Conservation (phyloP, 2,329 filamentous ascomycete species). For the Epichloe baconii region DNA sequence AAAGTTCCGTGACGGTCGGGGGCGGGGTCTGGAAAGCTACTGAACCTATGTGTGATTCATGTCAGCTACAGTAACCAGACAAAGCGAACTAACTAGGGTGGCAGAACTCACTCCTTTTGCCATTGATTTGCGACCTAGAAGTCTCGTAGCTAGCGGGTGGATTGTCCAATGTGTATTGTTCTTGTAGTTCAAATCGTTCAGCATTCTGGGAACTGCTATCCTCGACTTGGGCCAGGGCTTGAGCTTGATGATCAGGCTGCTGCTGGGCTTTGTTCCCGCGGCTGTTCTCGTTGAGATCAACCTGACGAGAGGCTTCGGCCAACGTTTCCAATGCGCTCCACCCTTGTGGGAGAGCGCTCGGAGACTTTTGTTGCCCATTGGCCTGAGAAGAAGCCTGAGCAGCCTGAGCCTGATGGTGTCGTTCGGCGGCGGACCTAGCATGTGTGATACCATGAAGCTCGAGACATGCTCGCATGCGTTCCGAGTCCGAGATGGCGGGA, state of each 20-base stretch:
- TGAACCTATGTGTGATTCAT: conserved; percentile 1
- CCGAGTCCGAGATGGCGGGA: conserved; percentile 59
- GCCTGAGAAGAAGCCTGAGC: conserved; percentile 8
- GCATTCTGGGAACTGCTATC: conserved; percentile 12
- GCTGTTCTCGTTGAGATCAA: conserved; percentile 52
- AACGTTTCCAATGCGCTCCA: conserved; percentile 78
- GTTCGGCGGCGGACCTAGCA: conserved; percentile 22
- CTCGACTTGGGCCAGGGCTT: conserved; percentile 13
- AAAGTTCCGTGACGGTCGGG: conserved; percentile 21
- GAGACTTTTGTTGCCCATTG: conserved; percentile 16
- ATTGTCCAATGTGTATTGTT: conserved; percentile 46
- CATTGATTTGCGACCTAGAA: conserved; percentile 11
- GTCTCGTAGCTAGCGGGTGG: conserved; percentile 36
- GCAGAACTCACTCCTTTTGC: conserved; percentile 16
- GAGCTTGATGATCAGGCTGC: conserved; percentile 18
- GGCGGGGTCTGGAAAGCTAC: conserved; percentile 13
- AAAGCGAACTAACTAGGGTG: background rate
- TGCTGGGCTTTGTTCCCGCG: conserved; percentile 29
- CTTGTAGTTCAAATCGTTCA: conserved; percentile 40
- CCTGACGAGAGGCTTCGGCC: conserved; percentile 74
- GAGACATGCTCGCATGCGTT: conserved; percentile 62
- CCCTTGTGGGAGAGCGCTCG: conserved; percentile 35
- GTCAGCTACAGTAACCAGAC: background rate
- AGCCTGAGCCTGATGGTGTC: conserved; percentile 11
- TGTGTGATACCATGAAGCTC: conserved; percentile 58